Percentiles rank a stretch among this genome's conserved stretches.
phyloP scores from a whole-genome alignment of 73 alveolate genomes.

The Stentor roeselii region DNA sequence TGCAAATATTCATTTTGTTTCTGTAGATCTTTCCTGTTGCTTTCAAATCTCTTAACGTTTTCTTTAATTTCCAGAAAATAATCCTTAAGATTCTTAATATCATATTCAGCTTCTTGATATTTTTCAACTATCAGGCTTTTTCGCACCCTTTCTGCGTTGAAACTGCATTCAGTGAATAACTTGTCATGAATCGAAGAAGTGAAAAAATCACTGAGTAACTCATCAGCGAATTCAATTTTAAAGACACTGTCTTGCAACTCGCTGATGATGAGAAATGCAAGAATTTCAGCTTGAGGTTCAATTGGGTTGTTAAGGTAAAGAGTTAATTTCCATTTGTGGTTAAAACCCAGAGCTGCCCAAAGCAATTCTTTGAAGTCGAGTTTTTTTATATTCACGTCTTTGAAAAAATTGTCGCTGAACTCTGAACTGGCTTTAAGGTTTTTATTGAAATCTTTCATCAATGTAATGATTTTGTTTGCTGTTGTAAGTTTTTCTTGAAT shows the following conservation, averaged over 20 bases:
- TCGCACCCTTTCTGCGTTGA: neutral
- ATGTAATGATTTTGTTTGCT: neutral
- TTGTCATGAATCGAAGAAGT: neutral
- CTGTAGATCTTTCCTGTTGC: no score
- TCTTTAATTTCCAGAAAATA: no score
- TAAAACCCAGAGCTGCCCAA: neutral
- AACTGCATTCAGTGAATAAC: neutral
- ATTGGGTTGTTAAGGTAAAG: neutral
- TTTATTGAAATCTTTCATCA: slow-evolving; percentile 9
- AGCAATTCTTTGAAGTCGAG: neutral
- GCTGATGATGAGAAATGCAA: neutral
- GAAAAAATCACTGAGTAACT: neutral
- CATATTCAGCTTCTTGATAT: neutral
- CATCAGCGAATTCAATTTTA: neutral
- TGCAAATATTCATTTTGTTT: no score
- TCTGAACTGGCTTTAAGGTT: neutral
- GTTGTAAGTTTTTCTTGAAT: neutral
- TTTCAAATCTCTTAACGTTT: no score
- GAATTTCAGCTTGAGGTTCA: neutral
- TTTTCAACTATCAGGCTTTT: neutral
- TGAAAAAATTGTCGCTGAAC: no score
- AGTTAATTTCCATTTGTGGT: neutral
- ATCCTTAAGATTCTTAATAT: neutral
- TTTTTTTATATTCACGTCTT: slow-evolving; percentile 1
- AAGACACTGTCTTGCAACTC: neutral